These are phyloP conservation scores for Waltergamsia citrina DNA, from an alignment of 2,329 filamentous ascomycete species.

Conservation along the genomic window DNA sequence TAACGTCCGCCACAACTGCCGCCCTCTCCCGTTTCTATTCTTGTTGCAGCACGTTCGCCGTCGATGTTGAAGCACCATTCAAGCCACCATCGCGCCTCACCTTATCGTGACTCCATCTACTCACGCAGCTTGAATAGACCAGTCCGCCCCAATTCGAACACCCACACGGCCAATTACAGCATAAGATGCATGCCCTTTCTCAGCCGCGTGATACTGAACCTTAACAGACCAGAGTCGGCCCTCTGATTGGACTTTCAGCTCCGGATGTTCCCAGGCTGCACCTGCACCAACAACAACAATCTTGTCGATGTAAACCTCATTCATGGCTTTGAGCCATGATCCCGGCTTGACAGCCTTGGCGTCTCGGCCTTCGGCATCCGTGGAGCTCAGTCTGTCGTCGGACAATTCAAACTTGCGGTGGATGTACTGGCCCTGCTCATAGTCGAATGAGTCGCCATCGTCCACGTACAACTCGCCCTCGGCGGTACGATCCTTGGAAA, in stretches of 20 bases:
- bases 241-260: constrained; percentile 45
- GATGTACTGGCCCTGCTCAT: constrained; percentile 77
- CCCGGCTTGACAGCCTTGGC: constrained; percentile 47
- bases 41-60: neutral
- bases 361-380: constrained; percentile 51
- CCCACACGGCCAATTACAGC: constrained; percentile 42
- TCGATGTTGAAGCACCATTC: neutral
- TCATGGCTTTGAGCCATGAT: constrained; percentile 72
- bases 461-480: constrained; percentile 82
- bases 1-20: neutral
- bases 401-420: constrained; percentile 69
- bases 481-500: constrained; percentile 53
- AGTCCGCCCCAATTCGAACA: constrained; percentile 43
- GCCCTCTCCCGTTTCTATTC: neutral
- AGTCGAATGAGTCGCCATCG: constrained; percentile 89
- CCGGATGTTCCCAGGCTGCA: constrained; percentile 55
- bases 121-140: constrained; percentile 29
- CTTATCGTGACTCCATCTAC: neutral
- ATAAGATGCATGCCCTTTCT: constrained; percentile 37
- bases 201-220: constrained; percentile 47
- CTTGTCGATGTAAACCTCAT: constrained; percentile 69
- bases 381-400: constrained; percentile 52
- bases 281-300: constrained; percentile 77
- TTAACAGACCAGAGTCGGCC: constrained; percentile 46
- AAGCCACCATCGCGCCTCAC: neutral